phyloP scores from a whole-genome alignment of 106 monocot genomes.

The Allium cepa region DNA sequence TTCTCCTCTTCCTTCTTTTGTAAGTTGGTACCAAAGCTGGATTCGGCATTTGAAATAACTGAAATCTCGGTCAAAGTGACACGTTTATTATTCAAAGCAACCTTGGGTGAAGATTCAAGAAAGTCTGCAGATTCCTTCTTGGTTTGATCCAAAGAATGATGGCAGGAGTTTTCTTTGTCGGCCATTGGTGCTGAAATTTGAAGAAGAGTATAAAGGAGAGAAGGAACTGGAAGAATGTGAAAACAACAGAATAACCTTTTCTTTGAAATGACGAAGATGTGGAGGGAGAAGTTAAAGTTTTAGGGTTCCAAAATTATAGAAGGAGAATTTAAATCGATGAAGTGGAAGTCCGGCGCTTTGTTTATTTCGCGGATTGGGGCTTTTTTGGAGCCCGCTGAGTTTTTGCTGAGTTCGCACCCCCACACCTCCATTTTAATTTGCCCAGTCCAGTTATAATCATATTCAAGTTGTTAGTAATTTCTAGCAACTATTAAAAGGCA shows the following conservation, averaged over 20 bases:
- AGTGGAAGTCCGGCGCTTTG: too few relatives aligned
- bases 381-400: too few relatives aligned
- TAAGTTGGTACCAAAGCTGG: background rate
- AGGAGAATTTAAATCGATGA: too few relatives aligned
- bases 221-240: background rate
- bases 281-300: background rate
- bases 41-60: background rate
- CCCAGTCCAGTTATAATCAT: too few relatives aligned
- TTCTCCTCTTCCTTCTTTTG: conserved; percentile 12
- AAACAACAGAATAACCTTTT: background rate
- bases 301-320: too few relatives aligned
- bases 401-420: too few relatives aligned
- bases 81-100: background rate
- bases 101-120: conserved; percentile 7
- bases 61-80: conserved; percentile 2
- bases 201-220: too few relatives aligned
- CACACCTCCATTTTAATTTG: too few relatives aligned
- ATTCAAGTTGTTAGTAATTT: too few relatives aligned
- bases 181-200: conserved; percentile 13
- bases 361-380: too few relatives aligned
- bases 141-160: conserved; percentile 12
- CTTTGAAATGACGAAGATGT: background rate
- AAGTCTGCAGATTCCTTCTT: conserved; percentile 7
- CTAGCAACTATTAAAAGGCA: too few relatives aligned
- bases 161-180: conserved; percentile 36